Conservation (phyloP, 2,329 filamentous ascomycete species). For the Geoglossum cookeanum region DNA sequence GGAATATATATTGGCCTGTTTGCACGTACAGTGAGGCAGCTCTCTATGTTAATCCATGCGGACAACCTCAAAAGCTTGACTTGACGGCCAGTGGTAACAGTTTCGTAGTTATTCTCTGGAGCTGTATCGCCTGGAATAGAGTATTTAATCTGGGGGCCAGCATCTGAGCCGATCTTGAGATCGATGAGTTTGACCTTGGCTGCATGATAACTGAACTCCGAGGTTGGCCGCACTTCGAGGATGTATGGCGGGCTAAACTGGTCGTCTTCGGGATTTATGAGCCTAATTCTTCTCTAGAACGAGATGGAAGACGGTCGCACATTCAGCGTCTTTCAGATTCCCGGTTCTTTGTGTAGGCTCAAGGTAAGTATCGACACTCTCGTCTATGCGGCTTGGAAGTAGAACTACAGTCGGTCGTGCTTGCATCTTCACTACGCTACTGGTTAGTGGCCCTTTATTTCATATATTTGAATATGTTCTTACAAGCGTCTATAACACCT, state of each 20-base stretch:
- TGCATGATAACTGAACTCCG: slow-evolving; percentile 51
- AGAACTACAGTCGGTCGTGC: slow-evolving; percentile 42
- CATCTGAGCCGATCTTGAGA: slow-evolving; percentile 32
- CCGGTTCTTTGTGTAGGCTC: neutral
- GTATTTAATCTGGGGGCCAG: slow-evolving; percentile 32
- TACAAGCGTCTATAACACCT: slow-evolving; percentile 44
- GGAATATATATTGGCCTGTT: slow-evolving; percentile 10
- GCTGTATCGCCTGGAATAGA: slow-evolving; percentile 40
- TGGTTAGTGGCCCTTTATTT: neutral
- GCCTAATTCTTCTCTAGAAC: neutral
- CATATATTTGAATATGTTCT: slow-evolving; percentile 8
- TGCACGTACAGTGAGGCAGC: slow-evolving; percentile 39
- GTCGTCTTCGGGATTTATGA: neutral
- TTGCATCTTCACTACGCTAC: slow-evolving; percentile 35
- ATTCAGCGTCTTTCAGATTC: neutral
- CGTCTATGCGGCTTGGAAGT: slow-evolving; percentile 35
- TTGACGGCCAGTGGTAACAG: slow-evolving; percentile 32
- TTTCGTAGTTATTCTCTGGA: slow-evolving; percentile 20
- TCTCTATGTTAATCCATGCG: slow-evolving; percentile 55
- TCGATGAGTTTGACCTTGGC: slow-evolving; percentile 47
- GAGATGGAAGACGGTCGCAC: neutral
- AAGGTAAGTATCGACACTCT: slow-evolving; percentile 20
- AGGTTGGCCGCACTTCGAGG: slow-evolving; percentile 47
- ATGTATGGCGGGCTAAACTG: slow-evolving; percentile 32
- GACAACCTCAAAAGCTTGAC: slow-evolving; percentile 49